These are phyloP conservation scores for Colletotrichum sp. DNA, from an alignment of 2,329 filamentous ascomycete genomes.

Conservation along the genomic window DNA sequence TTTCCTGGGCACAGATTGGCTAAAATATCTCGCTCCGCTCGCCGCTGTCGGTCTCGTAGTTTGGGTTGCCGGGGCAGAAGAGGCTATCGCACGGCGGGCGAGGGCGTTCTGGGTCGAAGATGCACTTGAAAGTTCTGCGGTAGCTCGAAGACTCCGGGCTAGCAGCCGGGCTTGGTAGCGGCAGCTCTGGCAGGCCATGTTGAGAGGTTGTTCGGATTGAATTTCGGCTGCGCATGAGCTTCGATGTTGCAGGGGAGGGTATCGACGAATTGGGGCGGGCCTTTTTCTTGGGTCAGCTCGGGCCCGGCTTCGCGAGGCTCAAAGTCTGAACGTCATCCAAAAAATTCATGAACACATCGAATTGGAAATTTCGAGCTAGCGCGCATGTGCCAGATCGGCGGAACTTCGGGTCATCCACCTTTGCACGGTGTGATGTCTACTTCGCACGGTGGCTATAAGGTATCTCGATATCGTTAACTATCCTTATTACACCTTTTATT, in stretches of 20 bases:
- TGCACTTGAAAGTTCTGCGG: conserved; percentile 16
- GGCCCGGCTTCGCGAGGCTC: background rate
- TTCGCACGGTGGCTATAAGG: background rate
- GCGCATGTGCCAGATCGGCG: conserved; percentile 2
- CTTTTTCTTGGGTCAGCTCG: background rate
- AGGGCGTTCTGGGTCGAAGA: background rate
- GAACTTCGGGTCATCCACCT: conserved; percentile 7
- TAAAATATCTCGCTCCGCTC: conserved; percentile 37
- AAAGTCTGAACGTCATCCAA: conserved; percentile 23
- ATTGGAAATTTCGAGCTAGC: conserved; percentile 19
- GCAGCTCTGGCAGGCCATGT: conserved; percentile 57
- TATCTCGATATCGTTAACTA: background rate
- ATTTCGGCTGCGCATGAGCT: background rate
- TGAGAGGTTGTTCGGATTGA: conserved; percentile 5
- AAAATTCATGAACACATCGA: conserved; percentile 23
- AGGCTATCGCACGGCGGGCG: background rate
- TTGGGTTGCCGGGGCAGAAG: background rate
- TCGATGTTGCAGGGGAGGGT: background rate
- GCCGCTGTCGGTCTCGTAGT: background rate
- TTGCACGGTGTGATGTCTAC: background rate
- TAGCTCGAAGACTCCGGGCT: conserved; percentile 29
- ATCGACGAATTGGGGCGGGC: background rate
- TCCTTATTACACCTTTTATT: background rate
- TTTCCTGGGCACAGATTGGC: conserved; percentile 35
- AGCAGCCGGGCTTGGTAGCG: conserved; percentile 47